Conservation (phyloP, 2,329 filamentous ascomycete species). For the Fusarium brachygibbosum region DNA sequence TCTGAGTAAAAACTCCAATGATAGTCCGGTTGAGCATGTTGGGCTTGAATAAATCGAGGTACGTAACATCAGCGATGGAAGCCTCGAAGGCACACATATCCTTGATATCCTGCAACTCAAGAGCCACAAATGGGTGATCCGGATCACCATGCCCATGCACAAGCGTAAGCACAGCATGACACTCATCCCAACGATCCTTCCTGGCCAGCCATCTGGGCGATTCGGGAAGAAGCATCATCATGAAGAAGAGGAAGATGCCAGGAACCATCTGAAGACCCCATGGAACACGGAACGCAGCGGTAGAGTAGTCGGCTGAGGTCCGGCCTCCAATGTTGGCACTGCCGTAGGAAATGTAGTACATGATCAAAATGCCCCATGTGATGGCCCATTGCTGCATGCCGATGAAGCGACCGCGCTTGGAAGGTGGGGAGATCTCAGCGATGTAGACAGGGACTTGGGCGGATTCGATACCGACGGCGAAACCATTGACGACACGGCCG, state of each 20-base stretch:
- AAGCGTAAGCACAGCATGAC: conserved; percentile 65
- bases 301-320: conserved; percentile 63
- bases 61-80: conserved; percentile 75
- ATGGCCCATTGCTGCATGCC: conserved; percentile 77
- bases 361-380: conserved; percentile 76
- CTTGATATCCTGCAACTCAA: conserved; percentile 80
- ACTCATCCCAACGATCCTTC: conserved; percentile 73
- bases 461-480: conserved; percentile 73
- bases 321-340: conserved; percentile 68
- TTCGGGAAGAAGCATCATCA: conserved; percentile 68
- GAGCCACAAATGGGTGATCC: conserved; percentile 72
- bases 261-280: conserved; percentile 73
- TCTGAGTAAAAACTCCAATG: conserved; percentile 65
- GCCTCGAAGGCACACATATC: conserved; percentile 81
- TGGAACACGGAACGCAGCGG: conserved; percentile 70
- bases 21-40: conserved; percentile 69
- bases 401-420: conserved; percentile 54
- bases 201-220: conserved; percentile 77
- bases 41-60: conserved; percentile 80
- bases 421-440: conserved; percentile 76
- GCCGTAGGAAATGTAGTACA: conserved; percentile 77
- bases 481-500: conserved; percentile 73
- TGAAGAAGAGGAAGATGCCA: conserved; percentile 68
- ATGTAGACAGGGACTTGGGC: conserved; percentile 80
- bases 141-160: conserved; percentile 76